Evolutionary conservation across 2,329 filamentous ascomycete species (phyloP).

Genomic region (Cryphonectria radicalis): DNA sequence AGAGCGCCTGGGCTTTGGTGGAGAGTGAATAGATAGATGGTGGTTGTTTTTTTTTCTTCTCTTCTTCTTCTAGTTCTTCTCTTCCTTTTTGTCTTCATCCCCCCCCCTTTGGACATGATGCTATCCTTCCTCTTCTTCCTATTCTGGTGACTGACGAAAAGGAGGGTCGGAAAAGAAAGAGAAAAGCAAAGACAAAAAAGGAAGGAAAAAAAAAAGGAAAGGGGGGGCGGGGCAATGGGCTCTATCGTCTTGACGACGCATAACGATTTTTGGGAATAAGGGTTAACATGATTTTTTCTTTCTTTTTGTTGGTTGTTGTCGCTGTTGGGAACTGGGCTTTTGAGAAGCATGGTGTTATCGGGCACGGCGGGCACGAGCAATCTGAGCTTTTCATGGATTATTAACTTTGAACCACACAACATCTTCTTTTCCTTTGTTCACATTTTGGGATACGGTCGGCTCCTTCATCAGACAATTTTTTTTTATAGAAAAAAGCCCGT

Average conservation of each 20-base stretch:
- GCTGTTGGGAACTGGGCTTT: slow-evolving; percentile 4
- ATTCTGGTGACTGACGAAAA: neutral
- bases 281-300: neutral
- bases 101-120: neutral
- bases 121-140: neutral
- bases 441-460: neutral
- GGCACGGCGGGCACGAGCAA: slow-evolving; percentile 10
- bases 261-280: neutral
- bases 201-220: neutral
- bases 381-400: neutral
- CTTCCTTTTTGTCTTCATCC: too few relatives aligned
- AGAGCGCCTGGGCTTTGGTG: slow-evolving; percentile 58
- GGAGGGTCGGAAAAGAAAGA: too few relatives aligned
- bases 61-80: neutral
- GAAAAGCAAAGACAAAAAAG: too few relatives aligned
- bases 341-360: slow-evolving; percentile 13
- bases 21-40: slow-evolving; percentile 47
- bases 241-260: slow-evolving; percentile 5
- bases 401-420: neutral
- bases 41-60: too few relatives aligned
- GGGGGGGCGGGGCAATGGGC: too few relatives aligned
- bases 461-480: neutral
- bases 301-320: too few relatives aligned
- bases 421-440: slow-evolving; percentile 9
- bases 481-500: too few relatives aligned